Evolutionary conservation across 148 eudicot genomes (phyloP).

Genomic region (Rhododendron kiyosumense): DNA sequence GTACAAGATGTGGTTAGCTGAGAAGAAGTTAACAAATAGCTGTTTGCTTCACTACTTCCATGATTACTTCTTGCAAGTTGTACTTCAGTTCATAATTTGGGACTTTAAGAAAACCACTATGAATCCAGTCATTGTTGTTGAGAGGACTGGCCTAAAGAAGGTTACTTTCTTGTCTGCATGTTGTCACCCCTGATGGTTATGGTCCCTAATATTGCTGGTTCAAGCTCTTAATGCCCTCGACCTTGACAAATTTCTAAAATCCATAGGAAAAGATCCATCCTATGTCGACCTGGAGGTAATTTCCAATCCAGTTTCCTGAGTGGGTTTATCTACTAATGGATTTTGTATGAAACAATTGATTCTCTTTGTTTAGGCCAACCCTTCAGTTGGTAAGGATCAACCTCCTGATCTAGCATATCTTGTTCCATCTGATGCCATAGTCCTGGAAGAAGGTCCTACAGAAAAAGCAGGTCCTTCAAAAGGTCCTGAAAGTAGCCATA

Average conservation of each 20-base stretch:
- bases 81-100: conserved; percentile 19
- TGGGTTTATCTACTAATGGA: background rate
- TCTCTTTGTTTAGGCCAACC: conserved; percentile 52
- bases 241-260: conserved; percentile 77
- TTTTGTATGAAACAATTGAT: background rate
- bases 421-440: conserved; percentile 64
- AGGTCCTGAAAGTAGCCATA: conserved; percentile 26
- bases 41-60: background rate
- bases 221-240: conserved; percentile 56
- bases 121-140: background rate
- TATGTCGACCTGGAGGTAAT: conserved; percentile 89
- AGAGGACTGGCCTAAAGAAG: background rate
- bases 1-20: background rate
- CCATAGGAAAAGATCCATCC: conserved; percentile 58
- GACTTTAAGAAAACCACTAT: background rate
- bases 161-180: background rate
- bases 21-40: background rate
- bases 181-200: background rate
- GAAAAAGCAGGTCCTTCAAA: conserved; percentile 36
- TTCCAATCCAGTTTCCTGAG: background rate
- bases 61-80: background rate
- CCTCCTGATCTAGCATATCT: conserved; percentile 90
- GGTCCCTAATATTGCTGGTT: background rate
- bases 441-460: conserved; percentile 31
- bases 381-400: conserved; percentile 86